phyloP scores from a whole-genome alignment of 2,329 filamentous ascomycete species.

The Colletotrichum tamarilloi region DNA sequence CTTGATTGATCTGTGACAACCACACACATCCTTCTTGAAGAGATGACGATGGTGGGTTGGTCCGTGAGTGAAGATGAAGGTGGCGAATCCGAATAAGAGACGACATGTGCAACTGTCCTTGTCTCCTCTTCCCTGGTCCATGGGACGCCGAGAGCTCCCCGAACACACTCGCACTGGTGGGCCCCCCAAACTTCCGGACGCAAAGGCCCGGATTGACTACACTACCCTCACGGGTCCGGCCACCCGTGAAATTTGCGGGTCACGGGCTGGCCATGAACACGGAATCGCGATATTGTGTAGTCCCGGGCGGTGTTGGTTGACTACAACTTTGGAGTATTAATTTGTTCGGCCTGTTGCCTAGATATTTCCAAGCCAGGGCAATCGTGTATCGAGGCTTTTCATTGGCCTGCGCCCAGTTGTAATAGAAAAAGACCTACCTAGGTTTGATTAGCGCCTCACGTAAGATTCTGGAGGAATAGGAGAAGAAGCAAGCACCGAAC shows the following conservation, averaged over 20 bases:
- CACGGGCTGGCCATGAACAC: no score
- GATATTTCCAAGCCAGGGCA: not conserved
- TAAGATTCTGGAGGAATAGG: not conserved
- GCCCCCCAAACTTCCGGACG: not conserved
- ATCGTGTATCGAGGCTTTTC: not conserved
- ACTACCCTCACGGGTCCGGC: not conserved
- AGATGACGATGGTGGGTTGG: conserved; percentile 17
- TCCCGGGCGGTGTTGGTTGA: no score
- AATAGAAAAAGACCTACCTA: not conserved
- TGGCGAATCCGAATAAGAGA: conserved; percentile 29
- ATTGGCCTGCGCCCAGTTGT: not conserved
- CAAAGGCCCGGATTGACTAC: not conserved
- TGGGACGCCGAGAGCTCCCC: not conserved
- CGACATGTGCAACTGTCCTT: conserved; percentile 1
- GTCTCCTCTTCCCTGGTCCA: not conserved
- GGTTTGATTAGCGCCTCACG: conserved; percentile 1
- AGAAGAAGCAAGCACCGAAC: not conserved
- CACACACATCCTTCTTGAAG: not conserved
- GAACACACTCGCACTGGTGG: not conserved
- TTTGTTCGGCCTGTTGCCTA: not conserved
- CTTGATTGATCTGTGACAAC: conserved; percentile 11
- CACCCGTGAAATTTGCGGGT: not conserved
- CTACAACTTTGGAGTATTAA: not conserved
- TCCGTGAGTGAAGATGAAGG: conserved; percentile 5
- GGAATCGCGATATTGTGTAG: not conserved